Base-by-base conservation (phyloP, 805 yeast species). In the Saturnispora serradocipensis region DNA sequence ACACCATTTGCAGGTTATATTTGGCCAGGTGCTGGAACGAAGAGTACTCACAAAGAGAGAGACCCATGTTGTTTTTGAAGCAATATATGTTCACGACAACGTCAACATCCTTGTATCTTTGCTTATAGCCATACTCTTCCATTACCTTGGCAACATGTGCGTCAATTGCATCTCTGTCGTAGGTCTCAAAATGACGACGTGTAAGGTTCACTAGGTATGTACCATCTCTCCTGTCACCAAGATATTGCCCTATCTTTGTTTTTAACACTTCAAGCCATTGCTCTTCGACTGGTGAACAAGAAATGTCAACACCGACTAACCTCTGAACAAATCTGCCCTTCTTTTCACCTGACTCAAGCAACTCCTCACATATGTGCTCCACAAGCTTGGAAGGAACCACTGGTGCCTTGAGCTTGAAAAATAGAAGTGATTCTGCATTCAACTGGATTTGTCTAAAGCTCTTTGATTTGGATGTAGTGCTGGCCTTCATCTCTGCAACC, bases 1-100 rank as follows among this genome's bases (percentile, higher is more conserved):
- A 85, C 16, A 91, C 83, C 68, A 86, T 95, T 62, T 88, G 91
- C 42, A 93, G 67, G 63, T 93, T 93, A 67, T 77, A 88, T 61
- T 82, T 82, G 59, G 79, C 81, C 54, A 77, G 74, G 56, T 73
- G 68, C 22, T 77, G 81, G 60, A 79, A 88, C 51, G 78, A 77
- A 2, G 51, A 78, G 76, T 2, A 88, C 88, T 5, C 89, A 91
- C 57, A 93, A 75, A 78, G 88, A 9, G 52, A 49, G 36, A 49
- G 81, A 6, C 99, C 99, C 34, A 93, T 76, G 55, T 86, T 86
- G 56, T 80, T 85, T 70, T 90, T 91, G 69, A 84, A 91, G 63
- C 97, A 86, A 65, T 88, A 96, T 3, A 93, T 85, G 49, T 91
- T 63, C 46, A 93, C 78, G 58, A 93, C 70, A 61, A 83, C 82